Conservation (phyloP, 345 rosid species). For the Diplotaxis tenuifolia region DNA sequence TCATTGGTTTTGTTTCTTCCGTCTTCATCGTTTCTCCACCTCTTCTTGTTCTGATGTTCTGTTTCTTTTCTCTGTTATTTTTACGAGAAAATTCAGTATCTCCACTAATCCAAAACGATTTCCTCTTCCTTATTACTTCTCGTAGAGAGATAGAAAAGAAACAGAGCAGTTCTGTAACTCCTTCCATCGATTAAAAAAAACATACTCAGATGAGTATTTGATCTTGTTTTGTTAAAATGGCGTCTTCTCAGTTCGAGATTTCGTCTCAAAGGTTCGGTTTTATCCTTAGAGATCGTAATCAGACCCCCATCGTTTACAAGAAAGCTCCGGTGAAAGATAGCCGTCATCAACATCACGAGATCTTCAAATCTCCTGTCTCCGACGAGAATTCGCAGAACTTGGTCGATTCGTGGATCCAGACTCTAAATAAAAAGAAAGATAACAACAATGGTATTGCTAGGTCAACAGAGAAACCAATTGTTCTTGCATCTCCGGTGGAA, state of each 20-base stretch:
- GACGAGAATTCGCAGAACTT: slow-evolving; percentile 26
- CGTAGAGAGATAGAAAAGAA: background rate
- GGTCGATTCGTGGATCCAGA: slow-evolving; percentile 29
- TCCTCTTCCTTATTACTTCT: slow-evolving; percentile 7
- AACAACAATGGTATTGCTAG: background rate
- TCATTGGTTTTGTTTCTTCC: slow-evolving; percentile 24
- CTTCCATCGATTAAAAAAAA: background rate
- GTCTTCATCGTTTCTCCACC: slow-evolving; percentile 27
- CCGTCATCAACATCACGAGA: background rate
- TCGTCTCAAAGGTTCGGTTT: slow-evolving; percentile 51
- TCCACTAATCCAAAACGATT: slow-evolving; percentile 17
- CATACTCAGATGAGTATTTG: background rate
- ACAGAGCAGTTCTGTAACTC: slow-evolving; percentile 4
- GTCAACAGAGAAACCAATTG: background rate
- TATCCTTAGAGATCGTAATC: slow-evolving; percentile 57
- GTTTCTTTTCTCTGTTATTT: slow-evolving; percentile 6
- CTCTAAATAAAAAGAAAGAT: background rate
- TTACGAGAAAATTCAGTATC: slow-evolving; percentile 10
- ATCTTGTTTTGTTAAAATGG: slow-evolving; percentile 41
- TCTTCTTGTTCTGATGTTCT: slow-evolving; percentile 13
- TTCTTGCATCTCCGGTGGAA: background rate
- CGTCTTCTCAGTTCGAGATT: slow-evolving; percentile 62
- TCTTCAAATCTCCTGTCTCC: slow-evolving; percentile 27
- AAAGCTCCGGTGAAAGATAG: slow-evolving; percentile 46
- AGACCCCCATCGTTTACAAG: slow-evolving; percentile 40